Base-by-base conservation (phyloP, 192 early-diverging fungal species). In the Entophlyctis luteolus region DNA sequence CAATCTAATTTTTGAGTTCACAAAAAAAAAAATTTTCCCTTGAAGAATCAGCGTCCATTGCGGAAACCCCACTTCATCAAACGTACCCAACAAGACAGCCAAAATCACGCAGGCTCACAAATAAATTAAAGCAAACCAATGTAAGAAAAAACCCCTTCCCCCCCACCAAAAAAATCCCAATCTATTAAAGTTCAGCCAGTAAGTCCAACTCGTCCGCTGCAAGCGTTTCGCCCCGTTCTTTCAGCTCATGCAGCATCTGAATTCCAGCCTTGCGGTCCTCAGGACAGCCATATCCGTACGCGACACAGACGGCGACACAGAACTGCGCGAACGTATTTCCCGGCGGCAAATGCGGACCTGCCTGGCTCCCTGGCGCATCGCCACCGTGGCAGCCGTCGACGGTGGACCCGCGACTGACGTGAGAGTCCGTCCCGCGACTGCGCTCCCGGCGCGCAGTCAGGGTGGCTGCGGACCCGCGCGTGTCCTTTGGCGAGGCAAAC, bases 291-390 rank as follows among this genome's bases (percentile, higher is more conserved):
- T 54, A 66, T 38, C 63, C 63, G 36, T 66, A 29, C 33, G 42
- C 28, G 2, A 66, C 28, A 34, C 63, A 66, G 12, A 66, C 32
- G 14, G 63, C 63, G 14, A 66, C 49, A 55, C 63, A 66, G 12
- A 34, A 54, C 23, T 42, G n/a, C 6, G 50, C 63, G 55, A 66
- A 66, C 29, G 36, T 10, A 35, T 66, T 52, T 8, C 39, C n/a
- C 39, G 39, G 39, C 39, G 39, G n/a, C n/a, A n/a, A n/a, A n/a
- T n/a, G n/a, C n/a, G n/a, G n/a, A n/a, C n/a, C n/a, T n/a, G n/a
- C n/a, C n/a, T n/a, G n/a, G n/a, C n/a, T n/a, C n/a, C n/a, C n/a
- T n/a, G n/a, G n/a, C 45, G 22, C 22, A 47, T 47, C 45, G 22
- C 45, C 22, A n/a, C 45, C 45, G n/a, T n/a, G n/a, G n/a, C n/a